Percentiles rank a stretch among this genome's conserved stretches.
Conservation (phyloP, 176 grass and related monocot species). For the Zea mays region DNA sequence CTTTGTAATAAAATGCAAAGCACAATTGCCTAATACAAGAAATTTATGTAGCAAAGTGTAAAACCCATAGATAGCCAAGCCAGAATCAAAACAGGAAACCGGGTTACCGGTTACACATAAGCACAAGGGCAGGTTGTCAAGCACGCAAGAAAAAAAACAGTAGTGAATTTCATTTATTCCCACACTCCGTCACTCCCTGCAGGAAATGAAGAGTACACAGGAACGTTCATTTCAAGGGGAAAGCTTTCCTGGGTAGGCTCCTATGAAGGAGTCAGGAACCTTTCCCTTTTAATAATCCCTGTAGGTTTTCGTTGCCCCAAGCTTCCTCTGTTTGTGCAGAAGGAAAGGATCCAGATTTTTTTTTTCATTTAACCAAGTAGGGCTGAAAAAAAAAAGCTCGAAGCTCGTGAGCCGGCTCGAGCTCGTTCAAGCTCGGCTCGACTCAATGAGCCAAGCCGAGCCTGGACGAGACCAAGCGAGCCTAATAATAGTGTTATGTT, state of each 20-base stretch:
- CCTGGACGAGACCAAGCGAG: no score
- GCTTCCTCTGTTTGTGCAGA: not conserved
- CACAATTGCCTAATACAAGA: not conserved
- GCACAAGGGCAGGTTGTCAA: not conserved
- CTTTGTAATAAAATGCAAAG: slow-evolving; percentile 15
- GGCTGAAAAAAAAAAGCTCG: no score
- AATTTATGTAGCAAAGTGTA: not conserved
- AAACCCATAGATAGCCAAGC: not conserved
- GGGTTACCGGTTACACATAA: not conserved
- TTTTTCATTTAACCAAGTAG: not conserved
- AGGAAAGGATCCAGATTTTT: not conserved
- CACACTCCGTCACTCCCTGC: not conserved
- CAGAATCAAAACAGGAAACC: not conserved
- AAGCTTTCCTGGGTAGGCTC: not conserved
- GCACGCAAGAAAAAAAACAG: not conserved
- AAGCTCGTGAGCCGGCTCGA: no score
- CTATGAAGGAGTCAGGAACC: not conserved
- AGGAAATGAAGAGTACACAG: not conserved
- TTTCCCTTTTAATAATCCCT: not conserved
- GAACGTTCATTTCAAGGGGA: not conserved
- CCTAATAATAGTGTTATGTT: no score
- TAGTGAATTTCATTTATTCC: not conserved
- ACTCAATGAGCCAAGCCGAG: no score
- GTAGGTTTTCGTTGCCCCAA: not conserved
- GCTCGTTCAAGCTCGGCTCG: no score